These are phyloP conservation scores for Phialocephala subalpina DNA, from an alignment of 2,329 filamentous ascomycete species.

Conservation along the genomic window DNA sequence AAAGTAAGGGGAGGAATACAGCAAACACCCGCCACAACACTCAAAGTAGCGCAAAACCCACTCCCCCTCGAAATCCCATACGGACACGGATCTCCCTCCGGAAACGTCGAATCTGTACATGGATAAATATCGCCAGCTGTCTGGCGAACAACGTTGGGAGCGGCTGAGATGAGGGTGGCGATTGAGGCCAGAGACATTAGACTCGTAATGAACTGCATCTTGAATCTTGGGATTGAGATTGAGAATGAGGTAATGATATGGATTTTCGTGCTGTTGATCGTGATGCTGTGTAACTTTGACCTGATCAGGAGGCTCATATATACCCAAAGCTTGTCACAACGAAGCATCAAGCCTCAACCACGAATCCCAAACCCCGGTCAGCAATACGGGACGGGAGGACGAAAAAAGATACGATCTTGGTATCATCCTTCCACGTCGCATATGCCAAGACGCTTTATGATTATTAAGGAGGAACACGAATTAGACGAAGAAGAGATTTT, in stretches of 20 bases:
- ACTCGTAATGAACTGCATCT: background rate
- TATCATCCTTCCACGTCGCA: too few species aligned
- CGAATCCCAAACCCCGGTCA: background rate
- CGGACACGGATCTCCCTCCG: background rate
- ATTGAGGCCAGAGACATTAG: background rate
- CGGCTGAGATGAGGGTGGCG: background rate
- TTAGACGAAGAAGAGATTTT: background rate
- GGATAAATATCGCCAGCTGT: background rate
- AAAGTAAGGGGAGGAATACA: background rate
- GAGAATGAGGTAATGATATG: background rate
- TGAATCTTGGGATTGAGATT: background rate
- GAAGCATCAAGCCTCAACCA: background rate
- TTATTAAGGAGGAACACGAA: conserved; percentile 3
- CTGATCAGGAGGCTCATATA: background rate
- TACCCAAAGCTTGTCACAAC: background rate
- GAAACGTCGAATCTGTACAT: background rate
- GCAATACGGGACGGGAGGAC: background rate
- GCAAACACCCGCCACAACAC: background rate
- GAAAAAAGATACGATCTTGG: conserved; percentile 1
- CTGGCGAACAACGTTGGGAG: background rate
- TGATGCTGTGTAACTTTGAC: background rate
- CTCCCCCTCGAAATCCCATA: background rate
- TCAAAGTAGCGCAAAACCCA: background rate
- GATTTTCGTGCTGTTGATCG: background rate
- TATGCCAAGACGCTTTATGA: background rate